Evolutionary conservation across 352 stramenopile species (phyloP).

Genomic region (Halophytophthora batemanensis): DNA sequence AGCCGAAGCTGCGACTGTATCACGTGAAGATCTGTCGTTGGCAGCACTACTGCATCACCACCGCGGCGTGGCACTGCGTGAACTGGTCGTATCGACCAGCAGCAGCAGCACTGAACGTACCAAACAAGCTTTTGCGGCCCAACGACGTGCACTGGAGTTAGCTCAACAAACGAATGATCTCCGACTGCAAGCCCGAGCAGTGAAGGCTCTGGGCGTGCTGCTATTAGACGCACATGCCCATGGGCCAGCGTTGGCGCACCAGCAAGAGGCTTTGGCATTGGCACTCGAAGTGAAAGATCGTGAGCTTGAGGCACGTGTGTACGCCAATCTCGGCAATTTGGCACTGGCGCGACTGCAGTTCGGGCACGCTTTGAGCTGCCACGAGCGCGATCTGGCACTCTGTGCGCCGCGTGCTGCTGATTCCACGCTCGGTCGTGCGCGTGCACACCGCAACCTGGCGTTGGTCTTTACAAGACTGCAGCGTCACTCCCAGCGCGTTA

Average conservation of each 20-base stretch:
- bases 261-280: constrained; percentile 60
- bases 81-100: constrained; percentile 32
- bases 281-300: constrained; percentile 41
- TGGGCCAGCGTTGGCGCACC: constrained; percentile 41
- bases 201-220: constrained; percentile 67
- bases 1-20: neutral
- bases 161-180: constrained; percentile 36
- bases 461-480: constrained; percentile 60
- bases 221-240: constrained; percentile 47
- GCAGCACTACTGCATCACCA: constrained; percentile 60
- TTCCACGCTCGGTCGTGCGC: constrained; percentile 46
- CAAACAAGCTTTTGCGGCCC: constrained; percentile 28
- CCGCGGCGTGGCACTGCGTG: constrained; percentile 61
- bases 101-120: constrained; percentile 8
- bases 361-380: constrained; percentile 53
- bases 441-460: constrained; percentile 70
- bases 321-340: constrained; percentile 79
- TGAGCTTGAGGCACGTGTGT: constrained; percentile 71
- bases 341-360: constrained; percentile 49
- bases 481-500: constrained; percentile 30
- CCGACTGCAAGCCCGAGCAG: constrained; percentile 44
- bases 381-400: constrained; percentile 56
- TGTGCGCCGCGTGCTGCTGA: constrained; percentile 30
- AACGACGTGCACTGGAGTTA: constrained; percentile 47
- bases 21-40: constrained; percentile 18